Base-by-base conservation (phyloP, 371 early-diverging fungal genomes). In the Mucor velutinosus region DNA sequence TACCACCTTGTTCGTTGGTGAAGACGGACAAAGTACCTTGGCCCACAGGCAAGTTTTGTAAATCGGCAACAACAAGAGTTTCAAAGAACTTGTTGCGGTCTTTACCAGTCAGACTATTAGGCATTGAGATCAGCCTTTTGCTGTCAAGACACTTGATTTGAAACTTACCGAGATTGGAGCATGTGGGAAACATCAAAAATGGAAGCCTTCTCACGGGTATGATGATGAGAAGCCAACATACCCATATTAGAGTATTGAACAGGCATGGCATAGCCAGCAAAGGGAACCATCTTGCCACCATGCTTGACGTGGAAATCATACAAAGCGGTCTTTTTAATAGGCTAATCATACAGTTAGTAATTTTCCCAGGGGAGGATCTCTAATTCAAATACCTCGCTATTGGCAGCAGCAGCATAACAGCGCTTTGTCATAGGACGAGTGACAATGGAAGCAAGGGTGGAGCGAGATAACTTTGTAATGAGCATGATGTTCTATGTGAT, bases 121-220 rank as follows among this genome's bases (percentile, higher is more conserved):
- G 47, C 30, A 45, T 43, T 19, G 29, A 21, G 29, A 5, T 37
- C 12, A 43, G 14, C 21, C 56, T 23, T 37, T 23, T 23, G 39
- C 12, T 39, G 19, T 53, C 3, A 58, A 11, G 11, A 29, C 30
- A 25, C 10, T 56, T 10, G 29, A 62, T 2, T 25, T 51, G 49
- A 1, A 29, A 58, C 74, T 69, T 86, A 92, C 93, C 93, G 86
- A 35, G 96, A 93, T 81, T 98, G 98, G 60, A 98, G 89, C 99
- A 99, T 99, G 78, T 99, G 99, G 32, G 96, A 95, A 35, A 99
- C 99, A 81, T 99, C 99, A 78, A 99, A 99, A 62, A 99, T 80
- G 6, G 97, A 96, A 1, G 96, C 95, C 66, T 95, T 90, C 72
- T 89, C 78, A 70, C 99, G 88, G 4, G 97, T 97, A 83, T 95